Conservation (phyloP, 257 asterid genomes). For the Jacaranda copaia region DNA sequence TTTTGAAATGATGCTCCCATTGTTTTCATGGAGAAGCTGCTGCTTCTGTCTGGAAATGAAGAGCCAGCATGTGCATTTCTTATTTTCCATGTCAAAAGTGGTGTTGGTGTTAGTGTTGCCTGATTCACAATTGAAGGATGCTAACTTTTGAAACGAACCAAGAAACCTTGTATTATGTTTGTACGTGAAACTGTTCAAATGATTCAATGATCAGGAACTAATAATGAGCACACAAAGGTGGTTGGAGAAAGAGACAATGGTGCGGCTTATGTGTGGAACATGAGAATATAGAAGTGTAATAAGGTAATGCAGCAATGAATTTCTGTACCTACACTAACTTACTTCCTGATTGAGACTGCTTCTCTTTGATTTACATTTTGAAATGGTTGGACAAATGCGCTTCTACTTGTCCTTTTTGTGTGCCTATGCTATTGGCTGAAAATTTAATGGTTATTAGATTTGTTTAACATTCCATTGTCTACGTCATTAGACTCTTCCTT, state of each 20-base stretch:
- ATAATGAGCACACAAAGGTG: slow-evolving; percentile 92
- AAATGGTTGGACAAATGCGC: not conserved
- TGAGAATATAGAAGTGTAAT: slow-evolving; percentile 86
- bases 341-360: too few relatives aligned
- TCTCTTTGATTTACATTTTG: too few relatives aligned
- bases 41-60: too few relatives aligned
- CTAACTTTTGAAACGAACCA: slow-evolving; percentile 22
- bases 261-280: slow-evolving; percentile 95
- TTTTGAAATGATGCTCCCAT: too few relatives aligned
- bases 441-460: slow-evolving; percentile 14
- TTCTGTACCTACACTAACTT: slow-evolving; percentile 20
- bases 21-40: too few relatives aligned
- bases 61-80: too few relatives aligned
- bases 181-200: slow-evolving; percentile 34
- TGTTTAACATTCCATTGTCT: slow-evolving; percentile 8
- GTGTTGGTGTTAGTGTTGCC: not conserved
- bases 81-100: not conserved
- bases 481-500: slow-evolving; percentile 10
- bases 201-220: slow-evolving; percentile 69
- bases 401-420: not conserved
- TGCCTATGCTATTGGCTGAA: slow-evolving; percentile 4
- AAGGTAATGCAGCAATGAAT: slow-evolving; percentile 55
- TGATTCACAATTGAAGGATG: slow-evolving; percentile 3
- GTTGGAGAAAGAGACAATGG: slow-evolving; percentile 98
- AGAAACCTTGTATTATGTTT: slow-evolving; percentile 26